Base-by-base conservation (phyloP, 371 early-diverging fungal species). In the Catenaria anguillulae region DNA sequence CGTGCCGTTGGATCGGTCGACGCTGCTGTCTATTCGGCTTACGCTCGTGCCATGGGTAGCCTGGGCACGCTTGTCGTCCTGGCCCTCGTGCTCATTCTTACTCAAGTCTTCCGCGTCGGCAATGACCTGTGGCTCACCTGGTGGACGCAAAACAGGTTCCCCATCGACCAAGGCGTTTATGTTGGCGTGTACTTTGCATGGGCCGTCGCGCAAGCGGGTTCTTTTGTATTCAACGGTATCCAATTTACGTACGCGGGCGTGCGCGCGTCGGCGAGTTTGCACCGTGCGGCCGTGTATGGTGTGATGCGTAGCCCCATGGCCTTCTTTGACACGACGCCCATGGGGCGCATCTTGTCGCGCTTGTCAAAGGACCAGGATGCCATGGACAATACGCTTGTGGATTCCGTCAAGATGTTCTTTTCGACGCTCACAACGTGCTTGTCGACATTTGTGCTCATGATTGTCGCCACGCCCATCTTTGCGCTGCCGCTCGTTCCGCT, bases 311-410 rank as follows among this genome's bases (percentile, higher is more conserved):
- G 77, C 12, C 78, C 78, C 13, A 52, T 90, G 33, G 75, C 84
- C 21, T 93, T 93, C 76, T 91, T 93, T 70, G 92, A 93, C 58
- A 80, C 75, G 43, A 92, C 90, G 0, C 87, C 93, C 5, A 66
- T 88, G 23, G 91, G 89, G 35, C 84, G 90, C 24, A 88, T 97
- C 62, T 73, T 93, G 73, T 89, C 85, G 68, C 77, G 93, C 13
- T 94, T 95, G 66, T 80, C 82, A 63, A 85, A 87, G 66, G 95
- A 95, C 67, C 83, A 87, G 62, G 86, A 86, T 62, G 74, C 83
- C 0, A 70, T n/a, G n/a, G n/a, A n/a, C n/a, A n/a, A n/a, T n/a
- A n/a, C n/a, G n/a, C n/a, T n/a, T n/a, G n/a, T n/a, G 87, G 82
- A 80, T 65, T 70, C 78, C 36, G 79, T 89, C 67, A 74, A 83